These are phyloP conservation scores for Triticum urartu DNA, from an alignment of 176 grass and related monocot genomes.

Conservation along the genomic window DNA sequence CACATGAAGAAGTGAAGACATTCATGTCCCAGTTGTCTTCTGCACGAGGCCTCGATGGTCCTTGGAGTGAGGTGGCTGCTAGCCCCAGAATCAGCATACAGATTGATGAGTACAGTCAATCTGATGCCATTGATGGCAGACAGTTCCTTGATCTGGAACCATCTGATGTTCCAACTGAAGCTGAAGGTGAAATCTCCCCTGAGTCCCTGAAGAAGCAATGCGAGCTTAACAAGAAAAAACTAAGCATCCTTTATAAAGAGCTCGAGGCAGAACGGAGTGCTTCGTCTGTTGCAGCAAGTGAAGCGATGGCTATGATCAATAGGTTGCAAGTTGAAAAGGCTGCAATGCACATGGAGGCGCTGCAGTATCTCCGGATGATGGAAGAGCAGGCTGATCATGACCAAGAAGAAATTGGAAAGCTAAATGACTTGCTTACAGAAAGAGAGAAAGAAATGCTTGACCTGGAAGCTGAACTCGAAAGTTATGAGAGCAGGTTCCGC, in stretches of 20 bases:
- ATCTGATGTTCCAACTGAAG: conserved; percentile 62
- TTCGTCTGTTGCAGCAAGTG: conserved; percentile 74
- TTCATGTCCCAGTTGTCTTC: conserved; percentile 78
- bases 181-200: conserved; percentile 58
- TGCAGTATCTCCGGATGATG: conserved; percentile 97
- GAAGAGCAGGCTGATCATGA: conserved; percentile 96
- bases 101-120: conserved; percentile 55
- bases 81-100: conserved; percentile 52
- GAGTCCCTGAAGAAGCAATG: conserved; percentile 63
- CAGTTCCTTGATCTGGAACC: conserved; percentile 60
- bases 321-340: conserved; percentile 96
- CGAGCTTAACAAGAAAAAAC: conserved; percentile 52
- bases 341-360: conserved; percentile 83
- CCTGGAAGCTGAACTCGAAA: conserved; percentile 67
- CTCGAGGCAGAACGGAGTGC: conserved; percentile 90
- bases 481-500: conserved; percentile 23
- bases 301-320: conserved; percentile 97
- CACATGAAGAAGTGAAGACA: conserved; percentile 77
- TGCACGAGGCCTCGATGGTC: conserved; percentile 35
- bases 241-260: conserved; percentile 75
- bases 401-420: conserved; percentile 72
- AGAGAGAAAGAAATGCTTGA: conserved; percentile 92
- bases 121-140: conserved; percentile 39
- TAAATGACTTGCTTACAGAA: conserved; percentile 83
- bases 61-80: conserved; percentile 32